A percentile compares a stretch with the other conserved stretches of the same genome.
phyloP scores from a whole-genome alignment of 768 basidiomycete genomes.

The Phlebiopsis gigantea region DNA sequence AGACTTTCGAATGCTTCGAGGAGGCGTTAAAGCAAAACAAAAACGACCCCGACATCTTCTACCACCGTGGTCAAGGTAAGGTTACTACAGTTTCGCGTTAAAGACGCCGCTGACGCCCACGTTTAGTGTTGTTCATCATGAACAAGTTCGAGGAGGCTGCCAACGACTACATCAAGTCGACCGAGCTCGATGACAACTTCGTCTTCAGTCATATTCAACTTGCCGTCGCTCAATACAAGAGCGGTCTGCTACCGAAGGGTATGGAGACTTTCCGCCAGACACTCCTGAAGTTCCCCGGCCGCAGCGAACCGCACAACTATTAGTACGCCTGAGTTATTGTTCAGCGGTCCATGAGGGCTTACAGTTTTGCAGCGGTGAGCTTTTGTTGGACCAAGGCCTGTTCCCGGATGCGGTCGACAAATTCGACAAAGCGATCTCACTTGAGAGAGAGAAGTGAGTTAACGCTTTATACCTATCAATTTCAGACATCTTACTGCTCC shows the following conservation, averaged over 20 bases:
- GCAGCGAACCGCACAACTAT: constrained; percentile 91
- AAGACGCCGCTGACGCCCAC: neutral
- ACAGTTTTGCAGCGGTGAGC: constrained; percentile 65
- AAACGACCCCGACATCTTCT: constrained; percentile 92
- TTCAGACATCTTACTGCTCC: neutral
- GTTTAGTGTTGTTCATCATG: constrained; percentile 87
- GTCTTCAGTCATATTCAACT: constrained; percentile 98
- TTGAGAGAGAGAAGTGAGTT: constrained; percentile 49
- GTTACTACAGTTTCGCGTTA: neutral
- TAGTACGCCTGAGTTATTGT: constrained; percentile 57
- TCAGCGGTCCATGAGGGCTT: neutral
- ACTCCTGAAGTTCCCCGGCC: constrained; percentile 76
- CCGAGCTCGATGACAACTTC: constrained; percentile 79
- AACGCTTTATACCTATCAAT: constrained; percentile 42
- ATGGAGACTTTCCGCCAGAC: constrained; percentile 91
- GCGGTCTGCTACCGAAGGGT: constrained; percentile 66
- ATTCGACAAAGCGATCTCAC: constrained; percentile 87
- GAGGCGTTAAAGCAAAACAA: constrained; percentile 78
- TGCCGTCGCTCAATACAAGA: constrained; percentile 96
- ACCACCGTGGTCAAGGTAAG: constrained; percentile 93
- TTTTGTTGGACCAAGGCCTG: constrained; percentile 86
- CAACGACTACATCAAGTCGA: constrained; percentile 86
- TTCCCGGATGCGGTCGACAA: constrained; percentile 87
- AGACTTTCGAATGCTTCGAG: constrained; percentile 89
- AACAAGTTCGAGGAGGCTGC: constrained; percentile 83